Base-by-base conservation (phyloP, 345 rosid species). In the Populus simonii region DNA sequence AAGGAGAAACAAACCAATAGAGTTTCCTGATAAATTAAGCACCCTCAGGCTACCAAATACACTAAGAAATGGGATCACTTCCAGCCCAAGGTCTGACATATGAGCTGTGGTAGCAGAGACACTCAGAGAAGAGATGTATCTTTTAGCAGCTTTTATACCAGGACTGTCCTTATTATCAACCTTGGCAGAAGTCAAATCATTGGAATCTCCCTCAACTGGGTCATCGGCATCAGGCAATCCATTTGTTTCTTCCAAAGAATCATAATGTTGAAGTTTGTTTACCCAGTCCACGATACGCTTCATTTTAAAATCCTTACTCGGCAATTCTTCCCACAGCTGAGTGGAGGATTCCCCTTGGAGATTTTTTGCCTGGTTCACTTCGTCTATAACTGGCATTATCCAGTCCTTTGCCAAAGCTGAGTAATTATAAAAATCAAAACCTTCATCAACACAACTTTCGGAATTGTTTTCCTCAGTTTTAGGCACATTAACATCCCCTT, bases 251-350 rank as follows among this genome's bases (percentile, higher is more conserved):
- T 88, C 95, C 57, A 79, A 59, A 33, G 92, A 81, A 76, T 76
- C 74, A 76, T 87, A 90, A 70, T 88, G 91, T 73, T 93, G 92
- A 80, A 93, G 93, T 83, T 90, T 93, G 67, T 72, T 87, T 71
- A 96, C 92, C 99, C 99, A 96, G 33, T 92, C 93, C 85, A 91
- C 87, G 12, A 92, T 91, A 13, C 95, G 90, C 90, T 88, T 93
- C 38, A 89, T 68, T 84, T 88, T 96, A 76, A 84, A 93, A 88
- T 91, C 92, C 81, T 87, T 87, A 69, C 83, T 84, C 10, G 90
- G 82, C 74, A 80, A 76, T 68, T 86, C 90, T 75, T 87, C 84
- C 84, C 71, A 79, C 74, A 78, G 80, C 41, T 41, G 79, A 83
- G 63, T 73, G 11, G 86, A 83, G 74, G 85, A 73, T 73, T 90